Evolutionary conservation across 2,329 filamentous ascomycete genomes (phyloP).

Genomic region (Sclerotinia subarctica): DNA sequence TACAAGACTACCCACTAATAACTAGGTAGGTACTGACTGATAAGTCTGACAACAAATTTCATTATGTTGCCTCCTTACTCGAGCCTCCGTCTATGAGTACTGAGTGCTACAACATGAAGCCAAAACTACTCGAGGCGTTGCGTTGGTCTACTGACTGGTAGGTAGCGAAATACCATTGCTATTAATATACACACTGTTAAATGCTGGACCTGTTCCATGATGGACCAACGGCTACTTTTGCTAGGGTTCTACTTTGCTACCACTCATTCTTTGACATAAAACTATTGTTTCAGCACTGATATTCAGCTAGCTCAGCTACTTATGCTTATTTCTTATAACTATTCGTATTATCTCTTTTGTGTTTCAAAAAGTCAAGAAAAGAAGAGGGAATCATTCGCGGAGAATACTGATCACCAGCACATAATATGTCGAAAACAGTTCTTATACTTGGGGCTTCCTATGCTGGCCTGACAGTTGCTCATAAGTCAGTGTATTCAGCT

Average conservation of each 20-base stretch:
- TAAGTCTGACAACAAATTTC: background rate
- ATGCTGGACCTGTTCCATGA: background rate
- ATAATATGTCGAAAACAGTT: conserved; percentile 40
- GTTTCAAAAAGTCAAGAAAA: background rate
- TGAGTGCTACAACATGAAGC: background rate
- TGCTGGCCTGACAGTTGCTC: conserved; percentile 49
- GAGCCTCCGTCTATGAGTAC: background rate
- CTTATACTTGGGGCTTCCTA: conserved; percentile 56
- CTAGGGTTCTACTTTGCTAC: conserved; percentile 3
- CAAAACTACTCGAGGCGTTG: background rate
- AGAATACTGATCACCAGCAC: background rate
- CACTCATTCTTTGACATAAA: conserved; percentile 8
- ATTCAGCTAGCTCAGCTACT: background rate
- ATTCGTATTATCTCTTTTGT: background rate
- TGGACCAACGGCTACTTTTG: background rate
- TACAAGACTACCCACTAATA: background rate
- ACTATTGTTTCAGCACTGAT: conserved; percentile 16
- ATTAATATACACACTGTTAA: background rate
- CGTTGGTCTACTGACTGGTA: background rate
- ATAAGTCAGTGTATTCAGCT: conserved; percentile 40
- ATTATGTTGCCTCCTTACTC: background rate
- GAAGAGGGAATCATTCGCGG: background rate
- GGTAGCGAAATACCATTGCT: background rate
- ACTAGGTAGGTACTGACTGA: no score
- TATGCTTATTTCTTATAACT: background rate